phyloP scores from a whole-genome alignment of 2,329 filamentous ascomycete genomes.

The Penicillium hordei region DNA sequence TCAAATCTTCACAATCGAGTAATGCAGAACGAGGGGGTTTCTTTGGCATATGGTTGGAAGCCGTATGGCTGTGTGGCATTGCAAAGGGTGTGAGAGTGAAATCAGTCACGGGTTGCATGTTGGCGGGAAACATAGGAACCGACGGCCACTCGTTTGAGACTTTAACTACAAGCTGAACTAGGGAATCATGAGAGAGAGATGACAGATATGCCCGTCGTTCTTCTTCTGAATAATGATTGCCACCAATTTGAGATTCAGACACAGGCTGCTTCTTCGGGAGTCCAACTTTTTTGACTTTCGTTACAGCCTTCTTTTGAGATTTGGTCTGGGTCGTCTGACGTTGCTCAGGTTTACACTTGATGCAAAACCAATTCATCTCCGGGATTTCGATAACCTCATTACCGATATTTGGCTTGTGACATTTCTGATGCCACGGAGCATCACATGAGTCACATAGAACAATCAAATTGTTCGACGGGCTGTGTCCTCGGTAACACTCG shows the following conservation, averaged over 20 bases:
- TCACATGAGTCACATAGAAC: slow-evolving; percentile 85
- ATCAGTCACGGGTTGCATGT: slow-evolving; percentile 26
- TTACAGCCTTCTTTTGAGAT: slow-evolving; percentile 11
- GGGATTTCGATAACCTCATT: slow-evolving; percentile 66
- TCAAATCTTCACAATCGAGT: not conserved
- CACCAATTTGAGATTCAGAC: slow-evolving; percentile 24
- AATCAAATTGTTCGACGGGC: slow-evolving; percentile 72
- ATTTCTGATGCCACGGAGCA: slow-evolving; percentile 75
- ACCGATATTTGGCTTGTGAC: slow-evolving; percentile 73
- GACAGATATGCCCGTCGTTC: slow-evolving; percentile 65
- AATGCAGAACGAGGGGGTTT: not conserved
- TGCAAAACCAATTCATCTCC: slow-evolving; percentile 71
- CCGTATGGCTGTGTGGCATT: not conserved
- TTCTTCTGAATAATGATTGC: slow-evolving; percentile 29
- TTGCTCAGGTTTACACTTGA: slow-evolving; percentile 57
- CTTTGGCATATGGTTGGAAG: not conserved
- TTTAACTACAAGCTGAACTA: slow-evolving; percentile 65
- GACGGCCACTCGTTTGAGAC: slow-evolving; percentile 62
- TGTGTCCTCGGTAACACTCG: slow-evolving; percentile 69
- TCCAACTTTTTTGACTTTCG: not conserved
- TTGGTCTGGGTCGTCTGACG: slow-evolving; percentile 40
- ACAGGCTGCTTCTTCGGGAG: not conserved
- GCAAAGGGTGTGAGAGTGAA: not conserved
- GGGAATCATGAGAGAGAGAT: slow-evolving; percentile 58
- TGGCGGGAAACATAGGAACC: slow-evolving; percentile 62